phyloP scores from a whole-genome alignment of 306 rosid genomes.

The Morella rubra region DNA sequence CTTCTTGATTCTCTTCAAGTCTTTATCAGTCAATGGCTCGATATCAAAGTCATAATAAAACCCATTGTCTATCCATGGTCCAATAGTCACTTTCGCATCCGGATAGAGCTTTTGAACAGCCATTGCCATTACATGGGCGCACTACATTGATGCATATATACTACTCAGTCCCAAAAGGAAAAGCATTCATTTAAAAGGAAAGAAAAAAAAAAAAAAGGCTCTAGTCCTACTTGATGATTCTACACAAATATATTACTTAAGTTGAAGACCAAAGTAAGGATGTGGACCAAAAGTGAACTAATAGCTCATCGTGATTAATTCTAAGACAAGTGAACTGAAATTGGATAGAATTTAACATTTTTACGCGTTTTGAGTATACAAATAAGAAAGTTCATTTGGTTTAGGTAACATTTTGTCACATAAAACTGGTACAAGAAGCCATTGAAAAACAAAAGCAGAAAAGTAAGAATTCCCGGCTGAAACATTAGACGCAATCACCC shows the following conservation, averaged over 20 bases:
- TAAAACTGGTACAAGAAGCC: not conserved
- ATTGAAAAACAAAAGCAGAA: not conserved
- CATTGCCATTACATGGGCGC: constrained; percentile 99
- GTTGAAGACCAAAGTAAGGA: not conserved
- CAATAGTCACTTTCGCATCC: constrained; percentile 92
- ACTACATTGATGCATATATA: constrained; percentile 42
- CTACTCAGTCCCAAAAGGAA: constrained; percentile 24
- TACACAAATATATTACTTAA: not conserved
- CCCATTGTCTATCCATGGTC: constrained; percentile 96
- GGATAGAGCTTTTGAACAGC: constrained; percentile 95
- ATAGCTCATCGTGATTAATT: not conserved
- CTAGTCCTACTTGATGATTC: not conserved
- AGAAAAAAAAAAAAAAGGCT: not conserved
- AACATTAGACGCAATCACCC: not conserved
- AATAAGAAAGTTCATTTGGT: not conserved
- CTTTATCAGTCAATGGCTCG: constrained; percentile 78
- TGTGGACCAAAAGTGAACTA: not conserved
- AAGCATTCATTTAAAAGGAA: not conserved
- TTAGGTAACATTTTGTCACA: not conserved
- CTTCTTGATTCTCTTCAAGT: constrained; percentile 87
- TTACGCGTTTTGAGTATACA: not conserved
- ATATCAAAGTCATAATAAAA: constrained; percentile 95
- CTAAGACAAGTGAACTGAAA: not conserved
- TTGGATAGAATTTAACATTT: not conserved
- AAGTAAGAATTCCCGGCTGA: not conserved